Evolutionary conservation across 768 basidiomycete species (phyloP), one percentile per base, ranked within the genome.

Genomic region (Dioszegia aurantiaca): DNA sequence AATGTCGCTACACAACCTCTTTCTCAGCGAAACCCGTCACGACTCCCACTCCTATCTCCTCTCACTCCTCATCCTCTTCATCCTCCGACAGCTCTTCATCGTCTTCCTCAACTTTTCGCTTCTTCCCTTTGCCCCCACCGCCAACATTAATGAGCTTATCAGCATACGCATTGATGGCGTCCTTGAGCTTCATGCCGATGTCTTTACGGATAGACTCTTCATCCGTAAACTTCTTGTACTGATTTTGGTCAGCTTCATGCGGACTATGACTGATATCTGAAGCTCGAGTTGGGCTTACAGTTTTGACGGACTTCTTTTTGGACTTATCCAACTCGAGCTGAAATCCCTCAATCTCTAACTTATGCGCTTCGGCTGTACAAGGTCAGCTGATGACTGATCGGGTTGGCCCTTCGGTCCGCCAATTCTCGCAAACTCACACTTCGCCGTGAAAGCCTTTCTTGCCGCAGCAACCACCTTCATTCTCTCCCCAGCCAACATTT

Each of bases 201-300:
- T 58, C 56, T 42, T 61, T 60, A 3, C 27, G 19, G 30, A 58
- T 60, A 0, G 37, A 8, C 2, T 53, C 45, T 31, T 52, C 17
- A 26, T 64, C 63, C 3, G 56, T 60, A n/a, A 40, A 53, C 31
- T 64, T 61, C 39, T 58, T 26, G 6, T 55, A 23, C 63, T 64
- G 51, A 4, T 17, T 33, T 33, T 17, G 30, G 31, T 48, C 31
- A 33, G 41, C 33, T 27, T 27, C 3, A n/a, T n/a, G n/a, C n/a
- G n/a, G 30, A 12, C 16, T 30, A 9, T 11, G 27, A 33, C 26
- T 14, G 31, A n/a, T n/a, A 14, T 23, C n/a, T n/a, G n/a, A n/a
- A n/a, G 30, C 6, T 16, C 46, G 9, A 23, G 31, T 14, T 9
- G 17, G 10, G 41, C 61, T 55, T 30, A 62, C 61, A 31, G 54